These are phyloP conservation scores for Zanthoxylum bungeanum DNA, from an alignment of 345 rosid genomes.

Conservation along the genomic window DNA sequence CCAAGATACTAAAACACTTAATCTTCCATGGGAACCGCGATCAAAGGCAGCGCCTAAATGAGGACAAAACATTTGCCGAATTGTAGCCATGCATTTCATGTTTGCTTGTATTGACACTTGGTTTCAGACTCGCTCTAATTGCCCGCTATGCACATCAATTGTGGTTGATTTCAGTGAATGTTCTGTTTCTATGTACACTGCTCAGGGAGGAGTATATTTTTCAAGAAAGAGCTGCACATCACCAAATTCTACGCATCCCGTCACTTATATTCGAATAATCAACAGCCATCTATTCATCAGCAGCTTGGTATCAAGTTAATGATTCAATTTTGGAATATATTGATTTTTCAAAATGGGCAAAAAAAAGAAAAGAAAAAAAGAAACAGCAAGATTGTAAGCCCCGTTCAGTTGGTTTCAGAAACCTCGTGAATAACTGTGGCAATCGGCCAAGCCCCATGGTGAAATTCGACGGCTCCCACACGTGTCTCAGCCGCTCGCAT, in stretches of 20 bases:
- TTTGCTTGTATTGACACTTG: slow-evolving; percentile 36
- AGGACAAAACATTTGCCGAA: slow-evolving; percentile 23
- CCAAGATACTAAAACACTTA: slow-evolving; percentile 12
- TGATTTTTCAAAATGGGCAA: no score
- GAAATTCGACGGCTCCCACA: slow-evolving; percentile 13
- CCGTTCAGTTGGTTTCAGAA: slow-evolving; percentile 7
- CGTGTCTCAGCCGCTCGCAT: slow-evolving; percentile 20
- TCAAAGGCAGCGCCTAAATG: slow-evolving; percentile 13
- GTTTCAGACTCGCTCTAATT: slow-evolving; percentile 38
- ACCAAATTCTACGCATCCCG: slow-evolving; percentile 6
- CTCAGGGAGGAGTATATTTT: slow-evolving; percentile 28
- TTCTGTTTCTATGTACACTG: slow-evolving; percentile 12
- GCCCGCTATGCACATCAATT: slow-evolving; percentile 35
- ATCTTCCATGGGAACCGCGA: slow-evolving; percentile 11
- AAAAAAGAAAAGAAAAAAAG: no score
- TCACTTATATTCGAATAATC: no score
- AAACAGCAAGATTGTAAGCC: neutral
- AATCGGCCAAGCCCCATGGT: neutral
- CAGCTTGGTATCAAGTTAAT: no score
- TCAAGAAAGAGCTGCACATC: slow-evolving; percentile 13
- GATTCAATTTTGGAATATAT: no score
- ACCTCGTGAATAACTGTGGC: slow-evolving; percentile 15
- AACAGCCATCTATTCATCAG: no score
- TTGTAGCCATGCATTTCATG: slow-evolving; percentile 37
- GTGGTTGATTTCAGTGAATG: slow-evolving; percentile 10